A percentile compares a stretch with the other conserved stretches of the same genome.
These are phyloP conservation scores for Pezicula radicicola DNA, from an alignment of 2,329 filamentous ascomycete genomes.

Conservation along the genomic window DNA sequence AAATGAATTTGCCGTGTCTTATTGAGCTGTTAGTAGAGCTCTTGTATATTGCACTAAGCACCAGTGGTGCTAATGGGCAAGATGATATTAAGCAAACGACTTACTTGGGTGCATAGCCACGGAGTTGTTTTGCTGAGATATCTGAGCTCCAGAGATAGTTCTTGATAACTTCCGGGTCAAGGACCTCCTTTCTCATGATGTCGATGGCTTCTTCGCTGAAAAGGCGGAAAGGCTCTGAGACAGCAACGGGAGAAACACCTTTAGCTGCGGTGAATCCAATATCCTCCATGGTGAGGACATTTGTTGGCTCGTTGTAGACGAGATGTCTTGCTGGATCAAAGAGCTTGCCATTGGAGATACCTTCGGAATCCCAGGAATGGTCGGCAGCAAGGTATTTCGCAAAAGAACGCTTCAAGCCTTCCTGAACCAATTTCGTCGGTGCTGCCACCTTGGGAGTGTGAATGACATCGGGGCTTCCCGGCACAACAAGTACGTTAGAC, in stretches of 20 bases:
- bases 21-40: conserved; percentile 8
- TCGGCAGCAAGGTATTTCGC: conserved; percentile 27
- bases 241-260: conserved; percentile 60
- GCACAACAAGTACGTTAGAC: conserved; percentile 17
- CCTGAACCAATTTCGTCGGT: conserved; percentile 24
- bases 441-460: conserved; percentile 18
- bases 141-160: conserved; percentile 58
- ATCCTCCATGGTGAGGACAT: conserved; percentile 58
- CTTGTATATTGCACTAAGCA: neutral
- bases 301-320: conserved; percentile 44
- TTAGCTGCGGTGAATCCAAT: conserved; percentile 50
- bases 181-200: conserved; percentile 60
- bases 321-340: conserved; percentile 58
- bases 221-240: conserved; percentile 62
- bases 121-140: conserved; percentile 51
- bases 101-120: conserved; percentile 55
- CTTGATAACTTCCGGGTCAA: conserved; percentile 51
- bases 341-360: conserved; percentile 19
- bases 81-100: conserved; percentile 20
- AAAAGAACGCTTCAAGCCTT: conserved; percentile 28
- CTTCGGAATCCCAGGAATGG: conserved; percentile 14
- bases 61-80: neutral
- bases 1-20: conserved; percentile 62
- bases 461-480: conserved; percentile 20
- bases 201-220: conserved; percentile 60